Conservation (phyloP, 2,329 filamentous ascomycete genomes). For the Penicillium aurantiogriseum region DNA sequence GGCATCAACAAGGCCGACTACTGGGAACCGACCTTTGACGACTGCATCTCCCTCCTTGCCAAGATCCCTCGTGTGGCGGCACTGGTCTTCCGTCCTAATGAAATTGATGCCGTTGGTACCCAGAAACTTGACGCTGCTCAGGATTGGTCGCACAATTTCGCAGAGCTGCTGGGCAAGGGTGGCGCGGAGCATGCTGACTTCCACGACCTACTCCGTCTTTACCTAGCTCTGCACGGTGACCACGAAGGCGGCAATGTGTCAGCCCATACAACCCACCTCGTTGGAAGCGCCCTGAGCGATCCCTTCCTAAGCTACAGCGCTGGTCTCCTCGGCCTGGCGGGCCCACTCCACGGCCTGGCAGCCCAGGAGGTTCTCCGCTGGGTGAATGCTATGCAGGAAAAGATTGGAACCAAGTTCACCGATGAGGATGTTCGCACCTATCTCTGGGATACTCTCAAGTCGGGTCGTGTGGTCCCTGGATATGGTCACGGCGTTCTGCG, state of each 20-base stretch:
- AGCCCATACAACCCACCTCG: constrained; percentile 89
- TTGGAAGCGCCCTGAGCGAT: constrained; percentile 90
- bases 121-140: constrained; percentile 74
- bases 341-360: constrained; percentile 88
- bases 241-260: constrained; percentile 98
- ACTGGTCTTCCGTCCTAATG: constrained; percentile 93
- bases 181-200: constrained; percentile 71
- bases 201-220: constrained; percentile 89
- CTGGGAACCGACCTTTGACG: constrained; percentile 98
- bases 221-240: constrained; percentile 94
- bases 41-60: constrained; percentile 86
- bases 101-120: constrained; percentile 69
- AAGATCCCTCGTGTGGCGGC: constrained; percentile 96
- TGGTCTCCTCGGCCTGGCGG: constrained; percentile 89
- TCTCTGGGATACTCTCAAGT: constrained; percentile 90
- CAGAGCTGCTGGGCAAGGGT: constrained; percentile 88
- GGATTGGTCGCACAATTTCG: constrained; percentile 99
- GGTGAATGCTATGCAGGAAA: constrained; percentile 92
- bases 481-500: constrained; percentile 95
- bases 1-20: constrained; percentile 94
- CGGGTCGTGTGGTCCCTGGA: constrained; percentile 87
- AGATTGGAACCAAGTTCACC: constrained; percentile 73
- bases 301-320: constrained; percentile 96
- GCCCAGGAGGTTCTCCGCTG: constrained; percentile 96
- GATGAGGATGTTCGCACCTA: constrained; percentile 83